Evolutionary conservation across 2,329 filamentous ascomycete genomes (phyloP).

Genomic region (Arthroderma sp.): DNA sequence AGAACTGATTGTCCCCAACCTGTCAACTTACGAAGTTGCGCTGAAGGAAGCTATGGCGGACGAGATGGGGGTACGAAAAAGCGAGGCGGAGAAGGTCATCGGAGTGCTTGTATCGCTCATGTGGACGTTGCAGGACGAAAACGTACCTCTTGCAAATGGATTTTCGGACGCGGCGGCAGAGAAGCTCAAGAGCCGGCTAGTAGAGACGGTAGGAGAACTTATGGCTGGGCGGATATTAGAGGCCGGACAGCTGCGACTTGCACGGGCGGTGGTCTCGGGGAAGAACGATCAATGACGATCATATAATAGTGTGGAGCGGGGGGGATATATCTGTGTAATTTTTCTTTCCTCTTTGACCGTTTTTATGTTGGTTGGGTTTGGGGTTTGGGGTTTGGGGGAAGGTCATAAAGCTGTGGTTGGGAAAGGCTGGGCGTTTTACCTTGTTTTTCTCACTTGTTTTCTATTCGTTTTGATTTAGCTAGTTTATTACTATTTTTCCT

Average conservation of each 20-base stretch:
- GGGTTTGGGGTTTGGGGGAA: no score
- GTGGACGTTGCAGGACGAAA: slow-evolving; percentile 39
- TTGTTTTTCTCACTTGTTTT: no score
- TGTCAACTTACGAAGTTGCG: slow-evolving; percentile 50
- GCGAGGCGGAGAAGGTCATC: slow-evolving; percentile 49
- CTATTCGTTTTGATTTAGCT: no score
- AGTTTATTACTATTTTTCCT: no score
- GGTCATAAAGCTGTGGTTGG: no score
- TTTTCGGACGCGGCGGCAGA: slow-evolving; percentile 23
- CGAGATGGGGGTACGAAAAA: slow-evolving; percentile 34
- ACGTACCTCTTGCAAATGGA: slow-evolving; percentile 27
- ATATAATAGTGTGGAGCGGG: no score
- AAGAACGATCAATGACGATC: slow-evolving; percentile 1
- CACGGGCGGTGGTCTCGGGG: slow-evolving; percentile 23
- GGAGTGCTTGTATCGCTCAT: slow-evolving; percentile 44
- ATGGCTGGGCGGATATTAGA: slow-evolving; percentile 30
- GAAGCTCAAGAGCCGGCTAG: slow-evolving; percentile 25
- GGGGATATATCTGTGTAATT: no score
- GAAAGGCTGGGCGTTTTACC: no score
- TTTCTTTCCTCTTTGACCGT: no score
- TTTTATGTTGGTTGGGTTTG: no score
- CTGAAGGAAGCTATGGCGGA: slow-evolving; percentile 44
- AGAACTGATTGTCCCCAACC: slow-evolving; percentile 52
- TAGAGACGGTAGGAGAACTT: slow-evolving; percentile 29
- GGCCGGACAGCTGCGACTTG: slow-evolving; percentile 27